Evolutionary conservation across 352 stramenopile species (phyloP), one percentile per base, ranked within the genome.

Genomic region (Hyaloperonospora brassicae): DNA sequence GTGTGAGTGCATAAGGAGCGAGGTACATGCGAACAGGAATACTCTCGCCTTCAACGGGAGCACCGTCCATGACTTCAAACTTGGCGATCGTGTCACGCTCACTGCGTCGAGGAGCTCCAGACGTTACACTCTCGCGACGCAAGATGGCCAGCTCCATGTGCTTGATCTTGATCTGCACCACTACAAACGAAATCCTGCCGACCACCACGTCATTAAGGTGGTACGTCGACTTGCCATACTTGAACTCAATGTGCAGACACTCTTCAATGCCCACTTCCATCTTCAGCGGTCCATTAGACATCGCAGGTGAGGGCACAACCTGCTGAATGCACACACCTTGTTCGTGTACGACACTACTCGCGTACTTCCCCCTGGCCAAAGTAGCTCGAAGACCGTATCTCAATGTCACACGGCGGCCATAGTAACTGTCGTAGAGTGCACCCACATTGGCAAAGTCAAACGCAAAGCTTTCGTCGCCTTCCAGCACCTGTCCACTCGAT

Each of bases 211-310:
- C 96, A 6, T 97, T 77, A 14, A 98, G 76, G 66, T 98, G 91
- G 38, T 87, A 99, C 59, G 86, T 89, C 44, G 89, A 83, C 59
- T 97, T 97, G 64, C 98, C 87, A 72, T 98, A 99, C 68, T 98
- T 89, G 64, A 99, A 99, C 81, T 99, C 96, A 67, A 99, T 98
- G 64, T 99, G 97, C 25, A 99, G 81, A 78, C 96, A 99, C 52
- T 99, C 96, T 76, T 99, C 96, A 65, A 99, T 99, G 14, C 97
- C 97, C 27, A 97, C 89, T 57, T 98, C 96, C 94, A 98, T 98
- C 73, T 98, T 98, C 54, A 98, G 98, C 12, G 87, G 78, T 59
- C 93, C 86, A 67, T 96, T 93, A 17, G 17, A 17, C 51, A 95
- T 64, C 34, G 79, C 72, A 8, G 93, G 92, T 50, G 73, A 59